These are phyloP conservation scores for Thraustotheca clavata DNA, from an alignment of 352 stramenopile genomes.

Conservation along the genomic window DNA sequence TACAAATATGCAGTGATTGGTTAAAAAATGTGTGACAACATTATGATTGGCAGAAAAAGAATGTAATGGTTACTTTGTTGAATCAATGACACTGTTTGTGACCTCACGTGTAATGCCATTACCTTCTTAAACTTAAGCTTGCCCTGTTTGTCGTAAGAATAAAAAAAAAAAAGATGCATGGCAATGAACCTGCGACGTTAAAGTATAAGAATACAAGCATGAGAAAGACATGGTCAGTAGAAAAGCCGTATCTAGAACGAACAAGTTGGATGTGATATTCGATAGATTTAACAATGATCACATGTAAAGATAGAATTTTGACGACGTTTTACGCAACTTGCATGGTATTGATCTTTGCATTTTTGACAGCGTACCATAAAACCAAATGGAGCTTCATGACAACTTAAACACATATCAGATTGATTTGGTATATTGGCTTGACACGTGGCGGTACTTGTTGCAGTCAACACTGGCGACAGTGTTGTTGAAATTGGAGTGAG, in stretches of 20 bases:
- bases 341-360: conserved; percentile 40
- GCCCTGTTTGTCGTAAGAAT: too few species aligned
- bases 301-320: conserved; percentile 14
- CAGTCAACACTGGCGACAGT: conserved; percentile 22
- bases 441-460: not conserved
- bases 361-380: conserved; percentile 52
- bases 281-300: not conserved
- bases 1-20: not conserved
- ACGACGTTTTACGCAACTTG: conserved; percentile 28
- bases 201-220: too few species aligned
- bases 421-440: not conserved
- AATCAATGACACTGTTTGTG: conserved; percentile 7
- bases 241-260: conserved; percentile 1
- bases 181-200: too few species aligned
- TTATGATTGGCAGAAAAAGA: not conserved
- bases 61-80: not conserved
- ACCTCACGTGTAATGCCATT: conserved; percentile 12
- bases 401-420: conserved; percentile 24
- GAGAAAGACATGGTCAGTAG: conserved; percentile 3
- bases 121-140: too few species aligned
- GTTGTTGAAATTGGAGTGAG: not conserved
- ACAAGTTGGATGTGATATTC: conserved; percentile 5
- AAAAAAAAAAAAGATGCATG: too few species aligned
- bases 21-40: not conserved
- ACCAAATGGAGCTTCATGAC: conserved; percentile 37